These are phyloP conservation scores for Penicillium sp. DNA, from an alignment of 2,329 filamentous ascomycete genomes.

Conservation along the genomic window DNA sequence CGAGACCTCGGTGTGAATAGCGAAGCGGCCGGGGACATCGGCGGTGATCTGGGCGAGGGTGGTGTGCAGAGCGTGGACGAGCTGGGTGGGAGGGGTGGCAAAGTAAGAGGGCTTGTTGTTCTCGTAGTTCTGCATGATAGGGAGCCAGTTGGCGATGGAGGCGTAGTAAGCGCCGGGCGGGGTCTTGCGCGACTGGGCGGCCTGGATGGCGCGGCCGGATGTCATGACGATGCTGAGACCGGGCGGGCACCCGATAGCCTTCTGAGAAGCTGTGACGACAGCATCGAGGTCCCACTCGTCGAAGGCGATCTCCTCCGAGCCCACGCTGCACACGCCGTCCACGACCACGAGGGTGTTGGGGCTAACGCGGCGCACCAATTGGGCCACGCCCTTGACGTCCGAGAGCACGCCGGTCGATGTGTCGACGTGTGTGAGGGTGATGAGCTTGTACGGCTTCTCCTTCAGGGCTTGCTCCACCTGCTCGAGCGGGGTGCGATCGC, in stretches of 20 bases:
- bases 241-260: slow-evolving; percentile 93
- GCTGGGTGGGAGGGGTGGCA: slow-evolving; percentile 90
- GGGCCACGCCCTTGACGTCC: slow-evolving; percentile 79
- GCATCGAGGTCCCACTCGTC: slow-evolving; percentile 92
- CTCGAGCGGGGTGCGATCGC: slow-evolving; percentile 77
- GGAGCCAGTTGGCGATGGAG: slow-evolving; percentile 95
- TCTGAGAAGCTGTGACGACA: slow-evolving; percentile 91
- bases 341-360: slow-evolving; percentile 89
- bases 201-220: slow-evolving; percentile 80
- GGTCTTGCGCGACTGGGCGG: slow-evolving; percentile 74
- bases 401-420: slow-evolving; percentile 95
- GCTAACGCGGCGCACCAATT: slow-evolving; percentile 79
- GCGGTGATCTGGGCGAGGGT: slow-evolving; percentile 80
- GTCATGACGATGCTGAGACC: slow-evolving; percentile 93
- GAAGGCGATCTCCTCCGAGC: slow-evolving; percentile 92
- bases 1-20: slow-evolving; percentile 72
- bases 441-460: slow-evolving; percentile 87
- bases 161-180: slow-evolving; percentile 88
- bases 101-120: slow-evolving; percentile 97
- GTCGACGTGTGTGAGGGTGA: slow-evolving; percentile 96
- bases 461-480: slow-evolving; percentile 86
- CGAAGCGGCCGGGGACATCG: slow-evolving; percentile 76
- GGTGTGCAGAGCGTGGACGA: slow-evolving; percentile 89
- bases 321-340: slow-evolving; percentile 96
- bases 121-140: slow-evolving; percentile 99